Evolutionary conservation across 2,329 filamentous ascomycete species (phyloP).

Genomic region (Tolypocladium pustulatum): DNA sequence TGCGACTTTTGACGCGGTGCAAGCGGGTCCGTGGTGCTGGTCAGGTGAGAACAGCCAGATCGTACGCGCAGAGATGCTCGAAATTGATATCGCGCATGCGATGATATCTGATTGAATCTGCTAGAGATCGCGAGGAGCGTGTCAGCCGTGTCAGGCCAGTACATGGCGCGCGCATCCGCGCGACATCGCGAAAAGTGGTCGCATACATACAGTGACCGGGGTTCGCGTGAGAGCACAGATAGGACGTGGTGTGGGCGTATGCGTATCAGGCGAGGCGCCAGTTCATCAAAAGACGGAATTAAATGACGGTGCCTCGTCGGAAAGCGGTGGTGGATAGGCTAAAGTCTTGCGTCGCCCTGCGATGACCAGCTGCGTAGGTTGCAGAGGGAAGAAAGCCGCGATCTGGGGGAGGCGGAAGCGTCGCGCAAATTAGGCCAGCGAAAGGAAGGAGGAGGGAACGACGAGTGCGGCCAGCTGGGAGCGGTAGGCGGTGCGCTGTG

Average conservation of each 20-base stretch:
- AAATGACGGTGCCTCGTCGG: neutral
- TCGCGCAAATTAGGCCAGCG: constrained; percentile 3
- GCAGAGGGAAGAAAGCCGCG: constrained; percentile 2
- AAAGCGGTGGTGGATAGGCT: constrained; percentile 1
- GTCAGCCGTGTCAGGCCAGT: neutral
- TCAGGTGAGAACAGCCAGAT: neutral
- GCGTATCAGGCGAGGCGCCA: constrained; percentile 1
- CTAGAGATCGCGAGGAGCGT: neutral
- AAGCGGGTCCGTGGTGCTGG: constrained; percentile 3
- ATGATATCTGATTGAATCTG: neutral
- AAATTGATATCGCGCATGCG: neutral
- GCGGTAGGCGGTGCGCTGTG: neutral
- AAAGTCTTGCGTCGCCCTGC: constrained; percentile 4
- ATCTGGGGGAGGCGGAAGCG: constrained; percentile 2
- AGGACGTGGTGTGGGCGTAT: neutral
- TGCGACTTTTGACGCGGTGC: constrained; percentile 11
- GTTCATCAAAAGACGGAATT: neutral
- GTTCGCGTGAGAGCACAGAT: neutral
- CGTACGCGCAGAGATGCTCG: constrained; percentile 2
- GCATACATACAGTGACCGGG: constrained; percentile 1
- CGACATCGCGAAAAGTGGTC: neutral
- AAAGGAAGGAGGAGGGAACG: neutral
- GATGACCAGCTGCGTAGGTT: constrained; percentile 4
- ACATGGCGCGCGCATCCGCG: neutral
- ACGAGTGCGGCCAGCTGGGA: neutral